These are phyloP conservation scores for Eimeria mitis DNA, from an alignment of 169 alveolate species.

Conservation along the genomic window DNA sequence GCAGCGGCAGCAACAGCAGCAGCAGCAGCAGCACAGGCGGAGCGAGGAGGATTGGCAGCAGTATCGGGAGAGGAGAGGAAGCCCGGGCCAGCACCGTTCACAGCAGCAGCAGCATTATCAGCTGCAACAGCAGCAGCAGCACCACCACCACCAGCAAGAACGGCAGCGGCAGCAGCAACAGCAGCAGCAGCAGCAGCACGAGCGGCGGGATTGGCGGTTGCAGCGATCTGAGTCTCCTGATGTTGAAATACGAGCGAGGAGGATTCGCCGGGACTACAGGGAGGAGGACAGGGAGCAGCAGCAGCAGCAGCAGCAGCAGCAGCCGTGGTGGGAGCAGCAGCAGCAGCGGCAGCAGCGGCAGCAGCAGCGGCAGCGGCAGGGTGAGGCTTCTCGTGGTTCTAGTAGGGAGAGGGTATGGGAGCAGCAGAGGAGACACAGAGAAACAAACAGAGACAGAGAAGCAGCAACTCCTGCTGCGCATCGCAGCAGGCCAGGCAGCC, in stretches of 20 bases:
- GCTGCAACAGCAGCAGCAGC: conserved; percentile 2
- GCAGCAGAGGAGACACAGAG: neutral
- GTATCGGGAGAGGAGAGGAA: neutral
- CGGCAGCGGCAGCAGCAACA: conserved; percentile 28
- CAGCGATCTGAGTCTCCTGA: neutral
- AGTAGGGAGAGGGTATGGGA: neutral
- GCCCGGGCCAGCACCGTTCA: neutral
- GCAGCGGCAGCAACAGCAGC: conserved; percentile 34
- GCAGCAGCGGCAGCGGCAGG: neutral
- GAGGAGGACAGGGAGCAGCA: neutral
- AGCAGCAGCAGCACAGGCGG: neutral
- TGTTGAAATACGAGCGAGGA: neutral
- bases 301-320: conserved; percentile 2
- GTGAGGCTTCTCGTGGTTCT: neutral
- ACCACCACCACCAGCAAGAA: neutral
- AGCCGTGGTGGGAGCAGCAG: neutral
- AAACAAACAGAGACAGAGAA: neutral
- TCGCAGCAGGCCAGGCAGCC: neutral
- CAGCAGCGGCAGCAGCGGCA: conserved; percentile 1
- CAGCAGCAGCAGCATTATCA: neutral
- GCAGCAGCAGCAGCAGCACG: conserved; percentile 11
- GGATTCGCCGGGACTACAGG: neutral
- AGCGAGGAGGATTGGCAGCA: neutral
- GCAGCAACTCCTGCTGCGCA: neutral
- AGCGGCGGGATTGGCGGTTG: neutral